Conservation (phyloP, 1,139 yeast genomes). For the Nakaseomyces kungkrabaensis region DNA sequence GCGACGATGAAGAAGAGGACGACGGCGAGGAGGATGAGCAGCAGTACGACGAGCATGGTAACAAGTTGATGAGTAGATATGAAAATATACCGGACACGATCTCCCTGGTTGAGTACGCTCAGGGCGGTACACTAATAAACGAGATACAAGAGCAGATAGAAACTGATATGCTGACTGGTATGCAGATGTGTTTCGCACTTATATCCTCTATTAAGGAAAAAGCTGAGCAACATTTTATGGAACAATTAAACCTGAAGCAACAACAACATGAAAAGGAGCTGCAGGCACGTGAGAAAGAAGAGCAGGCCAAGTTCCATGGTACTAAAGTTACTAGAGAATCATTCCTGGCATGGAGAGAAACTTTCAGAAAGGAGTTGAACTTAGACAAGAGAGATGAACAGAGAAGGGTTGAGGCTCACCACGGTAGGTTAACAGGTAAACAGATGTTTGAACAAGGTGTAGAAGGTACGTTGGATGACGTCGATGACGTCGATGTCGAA, state of each 20-base stretch:
- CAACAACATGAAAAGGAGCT: constrained; percentile 48
- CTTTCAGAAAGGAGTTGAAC: constrained; percentile 46
- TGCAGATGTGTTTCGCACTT: constrained; percentile 78
- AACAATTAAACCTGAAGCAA: constrained; percentile 48
- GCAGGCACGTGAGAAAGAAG: constrained; percentile 54
- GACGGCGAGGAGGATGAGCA: constrained; percentile 35
- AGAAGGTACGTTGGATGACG: constrained; percentile 52
- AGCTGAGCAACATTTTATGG: constrained; percentile 56
- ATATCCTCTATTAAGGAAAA: constrained; percentile 69
- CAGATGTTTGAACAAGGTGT: constrained; percentile 86
- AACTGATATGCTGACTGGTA: constrained; percentile 55
- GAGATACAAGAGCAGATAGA: constrained; percentile 55
- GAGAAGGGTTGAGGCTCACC: constrained; percentile 50
- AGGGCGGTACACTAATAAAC: constrained; percentile 29
- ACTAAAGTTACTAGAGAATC: constrained; percentile 71
- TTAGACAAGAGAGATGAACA: constrained; percentile 47
- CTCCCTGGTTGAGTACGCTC: constrained; percentile 42
- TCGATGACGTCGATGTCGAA: constrained; percentile 29
- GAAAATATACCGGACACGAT: constrained; percentile 49
- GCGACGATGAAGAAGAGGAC: constrained; percentile 35
- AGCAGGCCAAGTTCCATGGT: constrained; percentile 65
- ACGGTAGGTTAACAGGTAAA: constrained; percentile 73
- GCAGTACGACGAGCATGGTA: constrained; percentile 39
- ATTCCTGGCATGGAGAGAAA: constrained; percentile 58
- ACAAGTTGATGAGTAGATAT: constrained; percentile 32